Percentiles rank a stretch among this genome's conserved stretches.
Conservation (phyloP, 805 yeast genomes). For the Isabelozyma heimii region DNA sequence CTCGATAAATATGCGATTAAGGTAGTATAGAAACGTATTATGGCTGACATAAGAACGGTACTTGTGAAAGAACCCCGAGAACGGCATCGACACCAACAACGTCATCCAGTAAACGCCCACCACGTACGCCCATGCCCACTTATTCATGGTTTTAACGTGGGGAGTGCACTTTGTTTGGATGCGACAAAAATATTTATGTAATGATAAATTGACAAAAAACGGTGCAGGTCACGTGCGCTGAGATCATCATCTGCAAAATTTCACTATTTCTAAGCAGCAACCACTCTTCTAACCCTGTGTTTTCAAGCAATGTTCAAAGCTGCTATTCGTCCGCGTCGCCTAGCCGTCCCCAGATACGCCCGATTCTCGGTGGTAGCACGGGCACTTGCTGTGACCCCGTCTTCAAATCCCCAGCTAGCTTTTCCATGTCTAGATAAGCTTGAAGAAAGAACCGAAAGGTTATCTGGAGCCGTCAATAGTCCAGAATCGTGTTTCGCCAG, state of each 20-base stretch:
- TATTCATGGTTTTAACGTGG: background rate
- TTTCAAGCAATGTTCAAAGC: background rate
- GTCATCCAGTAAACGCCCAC: slow-evolving; percentile 7
- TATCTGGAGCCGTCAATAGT: slow-evolving; percentile 14
- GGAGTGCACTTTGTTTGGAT: too few relatives aligned
- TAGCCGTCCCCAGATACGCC: background rate
- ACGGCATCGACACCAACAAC: slow-evolving; percentile 20
- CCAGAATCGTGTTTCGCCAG: slow-evolving; percentile 13
- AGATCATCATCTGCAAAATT: background rate
- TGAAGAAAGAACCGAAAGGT: slow-evolving; percentile 50
- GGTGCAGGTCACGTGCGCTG: background rate
- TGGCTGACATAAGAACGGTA: slow-evolving; percentile 10
- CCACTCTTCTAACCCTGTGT: background rate
- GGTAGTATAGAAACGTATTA: slow-evolving; percentile 6
- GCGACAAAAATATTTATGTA: too few relatives aligned
- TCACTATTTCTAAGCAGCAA: background rate
- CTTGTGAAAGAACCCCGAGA: slow-evolving; percentile 8
- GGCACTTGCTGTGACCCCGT: background rate
- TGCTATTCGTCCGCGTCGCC: background rate
- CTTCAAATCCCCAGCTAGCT: slow-evolving; percentile 62
- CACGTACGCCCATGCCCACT: background rate
- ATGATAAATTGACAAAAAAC: too few relatives aligned
- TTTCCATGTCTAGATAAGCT: slow-evolving; percentile 85
- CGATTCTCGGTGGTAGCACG: background rate
- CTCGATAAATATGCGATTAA: slow-evolving; percentile 21